Evolutionary conservation across 768 basidiomycete genomes (phyloP), one percentile per base, ranked within the genome.

Genomic region (Suillus cothurnatus): DNA sequence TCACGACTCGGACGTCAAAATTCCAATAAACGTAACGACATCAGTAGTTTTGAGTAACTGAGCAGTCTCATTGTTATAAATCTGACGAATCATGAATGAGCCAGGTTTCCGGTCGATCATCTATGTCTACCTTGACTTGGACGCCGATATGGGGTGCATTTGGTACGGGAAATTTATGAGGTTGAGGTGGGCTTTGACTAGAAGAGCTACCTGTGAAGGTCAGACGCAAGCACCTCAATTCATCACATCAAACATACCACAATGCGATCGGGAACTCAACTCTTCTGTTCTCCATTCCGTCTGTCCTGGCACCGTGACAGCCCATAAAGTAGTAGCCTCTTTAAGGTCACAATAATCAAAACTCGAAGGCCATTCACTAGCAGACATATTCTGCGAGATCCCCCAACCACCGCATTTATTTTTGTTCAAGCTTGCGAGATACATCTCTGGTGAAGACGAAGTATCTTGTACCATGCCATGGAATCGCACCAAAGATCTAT

Each of bases 391-490:
- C 23, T 80, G 83, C 58, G 70, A 74, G 31, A 91, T 76, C 7
- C 91, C 92, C 93, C 93, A 94, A n/a, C 92, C 93, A 32, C 90
- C 91, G 63, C 84, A 86, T 50, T 71, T 71, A 1, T 79, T 81
- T 41, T 79, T 73, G 50, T 71, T 63, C 31, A 79, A 74, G 49
- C 72, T 80, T 3, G 86, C 83, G 49, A 92, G 79, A 74, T 94
- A 94, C 67, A 95, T 80, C 72, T 93, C 90, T 0, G 86, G 84
- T 6, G 89, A 86, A 21, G 84, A 72, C 3, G 92, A 91, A 2
- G 91, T 93, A 71, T 94, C 93, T 73, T 95, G 93, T 36, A 94
- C 81, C 89, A 94, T 92, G 31, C 84, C 89, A 38, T 86, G 83
- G 74, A 94, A 93, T 23, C 84, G 81, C 4, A 94, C 90, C 5